Base-by-base conservation (phyloP, 495 filamentous ascomycete genomes). In the Eremomyces bilateralis region DNA sequence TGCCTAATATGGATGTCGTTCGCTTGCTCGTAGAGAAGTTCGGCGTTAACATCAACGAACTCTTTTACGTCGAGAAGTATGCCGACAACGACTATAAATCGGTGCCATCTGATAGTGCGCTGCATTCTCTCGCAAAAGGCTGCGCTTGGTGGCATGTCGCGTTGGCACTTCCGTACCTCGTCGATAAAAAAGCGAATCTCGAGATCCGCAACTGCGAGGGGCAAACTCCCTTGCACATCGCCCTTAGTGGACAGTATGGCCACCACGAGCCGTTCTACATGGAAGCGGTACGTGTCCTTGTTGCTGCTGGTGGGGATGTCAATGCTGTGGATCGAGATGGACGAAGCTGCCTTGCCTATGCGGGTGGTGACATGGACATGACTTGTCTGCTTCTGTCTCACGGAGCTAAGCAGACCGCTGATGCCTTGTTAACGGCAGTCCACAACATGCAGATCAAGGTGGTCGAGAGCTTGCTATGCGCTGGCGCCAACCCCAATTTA, bases 1-100 rank as follows among this genome's bases (percentile, higher is more conserved):
- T 55, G 1, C 57, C 61, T 0, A 65, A 61, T 39, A 44, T 63
- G 32, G 50, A 59, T 1, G 39, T 61, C 0, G 42, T 63, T 16
- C 45, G 51, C 27, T 30, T 61, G 4, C 43, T 65, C 3, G 55
- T 63, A 6, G 56, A 62, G 28, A 49, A 42, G 18, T 53, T 46
- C 29, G 35, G 42, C 17, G 56, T 54, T 1, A 45, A 63, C 36
- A 47, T 57, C 10, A 52, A 57, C 33, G 35, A 45, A 21, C n/a
- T n/a, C n/a, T n/a, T n/a, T n/a, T n/a, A n/a, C n/a, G n/a, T n/a
- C n/a, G n/a, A n/a, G n/a, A n/a, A n/a, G n/a, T n/a, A n/a, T n/a
- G n/a, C n/a, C n/a, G n/a, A n/a, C n/a, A n/a, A n/a, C n/a, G n/a
- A n/a, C n/a, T n/a, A n/a, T n/a, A n/a, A n/a, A n/a, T 42, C 40